phyloP scores from a whole-genome alignment of 441 rosid genomes.

The Corymbia citriodora region DNA sequence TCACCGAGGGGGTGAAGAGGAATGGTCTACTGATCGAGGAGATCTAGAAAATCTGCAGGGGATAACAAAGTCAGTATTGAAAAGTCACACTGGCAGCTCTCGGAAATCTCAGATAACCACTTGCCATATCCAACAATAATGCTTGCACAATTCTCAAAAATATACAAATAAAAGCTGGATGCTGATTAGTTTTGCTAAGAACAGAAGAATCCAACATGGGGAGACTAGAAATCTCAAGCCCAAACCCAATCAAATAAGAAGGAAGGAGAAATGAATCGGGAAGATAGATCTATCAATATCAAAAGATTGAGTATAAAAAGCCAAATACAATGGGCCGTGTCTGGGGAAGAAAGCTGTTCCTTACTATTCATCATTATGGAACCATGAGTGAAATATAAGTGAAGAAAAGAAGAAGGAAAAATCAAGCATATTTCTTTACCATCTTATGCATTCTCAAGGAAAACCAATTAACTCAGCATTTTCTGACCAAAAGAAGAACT shows the following conservation, averaged over 20 bases:
- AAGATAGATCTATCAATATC: neutral
- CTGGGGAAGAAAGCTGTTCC: neutral
- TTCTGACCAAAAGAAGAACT: neutral
- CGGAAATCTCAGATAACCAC: neutral
- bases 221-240: neutral
- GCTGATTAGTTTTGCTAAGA: neutral
- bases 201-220: neutral
- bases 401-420: neutral
- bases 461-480: neutral
- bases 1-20: slow-evolving; percentile 33
- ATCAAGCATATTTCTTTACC: neutral
- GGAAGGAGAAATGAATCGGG: neutral
- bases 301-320: neutral
- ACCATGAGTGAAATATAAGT: neutral
- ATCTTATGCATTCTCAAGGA: neutral
- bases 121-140: neutral
- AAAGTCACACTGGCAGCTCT: neutral
- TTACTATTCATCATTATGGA: neutral
- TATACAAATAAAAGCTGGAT: neutral
- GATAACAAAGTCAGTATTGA: neutral
- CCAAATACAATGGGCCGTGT: neutral
- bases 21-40: slow-evolving; percentile 20
- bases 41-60: slow-evolving; percentile 38
- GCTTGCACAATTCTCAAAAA: neutral
- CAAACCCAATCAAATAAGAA: neutral